Evolutionary conservation across 441 rosid species (phyloP).

Genomic region (Daphne laureola): DNA sequence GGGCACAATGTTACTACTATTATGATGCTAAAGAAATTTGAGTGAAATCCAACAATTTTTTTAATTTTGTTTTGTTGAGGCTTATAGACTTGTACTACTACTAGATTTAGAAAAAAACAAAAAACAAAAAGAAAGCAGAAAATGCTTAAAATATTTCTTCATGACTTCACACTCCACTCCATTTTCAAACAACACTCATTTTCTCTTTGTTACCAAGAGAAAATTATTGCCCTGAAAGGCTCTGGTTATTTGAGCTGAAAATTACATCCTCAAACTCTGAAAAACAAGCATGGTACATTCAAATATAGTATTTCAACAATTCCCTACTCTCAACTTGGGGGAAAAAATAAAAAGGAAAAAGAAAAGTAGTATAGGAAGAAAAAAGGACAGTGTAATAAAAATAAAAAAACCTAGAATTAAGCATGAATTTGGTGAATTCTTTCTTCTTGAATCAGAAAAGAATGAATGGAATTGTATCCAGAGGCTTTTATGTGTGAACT

Average conservation of each 20-base stretch:
- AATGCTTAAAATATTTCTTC: conserved; percentile 14
- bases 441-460: conserved; percentile 25
- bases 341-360: not conserved
- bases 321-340: not conserved
- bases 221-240: conserved; percentile 16
- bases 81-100: no score
- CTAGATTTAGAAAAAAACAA: not conserved
- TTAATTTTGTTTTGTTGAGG: not conserved
- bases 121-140: no score
- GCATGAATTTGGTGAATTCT: conserved; percentile 12
- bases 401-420: no score
- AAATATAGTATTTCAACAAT: conserved; percentile 11
- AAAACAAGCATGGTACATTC: conserved; percentile 7
- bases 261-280: conserved; percentile 6
- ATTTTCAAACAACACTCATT: conserved; percentile 31
- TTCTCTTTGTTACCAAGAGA: conserved; percentile 32
- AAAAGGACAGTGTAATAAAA: not conserved
- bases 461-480: conserved; percentile 31
- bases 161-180: conserved; percentile 25
- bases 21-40: no score
- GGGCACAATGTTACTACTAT: no score
- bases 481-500: conserved; percentile 21
- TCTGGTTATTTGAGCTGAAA: conserved; percentile 6
- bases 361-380: conserved; percentile 4
- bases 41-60: no score